phyloP scores from a whole-genome alignment of 495 filamentous ascomycete genomes.

The Hypoxylon trugodes region DNA sequence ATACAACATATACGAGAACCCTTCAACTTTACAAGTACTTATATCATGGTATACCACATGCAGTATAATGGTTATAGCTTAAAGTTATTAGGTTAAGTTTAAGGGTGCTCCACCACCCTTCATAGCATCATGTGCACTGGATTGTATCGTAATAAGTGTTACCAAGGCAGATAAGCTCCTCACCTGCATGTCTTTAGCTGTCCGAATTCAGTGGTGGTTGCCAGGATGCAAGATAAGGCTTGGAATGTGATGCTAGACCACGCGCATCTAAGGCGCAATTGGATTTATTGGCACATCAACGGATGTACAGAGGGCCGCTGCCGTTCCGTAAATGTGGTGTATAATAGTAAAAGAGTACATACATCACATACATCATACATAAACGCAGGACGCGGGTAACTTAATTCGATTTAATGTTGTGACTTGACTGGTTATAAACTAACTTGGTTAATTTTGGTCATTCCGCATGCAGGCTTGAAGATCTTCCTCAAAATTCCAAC shows the following conservation, averaged over 20 bases:
- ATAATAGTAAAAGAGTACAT: background rate
- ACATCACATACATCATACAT: background rate
- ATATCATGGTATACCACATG: background rate
- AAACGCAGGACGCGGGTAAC: constrained; percentile 12
- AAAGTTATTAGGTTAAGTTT: background rate
- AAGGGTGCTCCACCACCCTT: constrained; percentile 17
- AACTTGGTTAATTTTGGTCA: constrained; percentile 15
- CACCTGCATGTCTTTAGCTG: constrained; percentile 30
- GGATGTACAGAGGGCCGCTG: constrained; percentile 7
- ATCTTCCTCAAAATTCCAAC: constrained; percentile 23
- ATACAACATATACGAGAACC: background rate
- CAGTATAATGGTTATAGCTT: background rate
- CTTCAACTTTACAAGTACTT: too few species aligned
- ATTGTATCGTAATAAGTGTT: constrained; percentile 26
- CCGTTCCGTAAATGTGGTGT: background rate
- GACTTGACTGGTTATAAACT: constrained; percentile 4
- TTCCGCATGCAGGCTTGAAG: constrained; percentile 35
- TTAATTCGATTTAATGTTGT: background rate
- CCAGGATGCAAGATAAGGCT: constrained; percentile 44
- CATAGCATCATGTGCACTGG: constrained; percentile 38
- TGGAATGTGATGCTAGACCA: constrained; percentile 43
- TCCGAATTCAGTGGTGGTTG: constrained; percentile 41
- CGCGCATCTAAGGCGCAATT: constrained; percentile 34
- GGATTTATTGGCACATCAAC: constrained; percentile 32
- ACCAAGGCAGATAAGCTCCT: constrained; percentile 36